Percentiles rank a stretch among this genome's conserved stretches.
Evolutionary conservation across 2,329 filamentous ascomycete species (phyloP).

Genomic region (Aureobasidium melanogenum): DNA sequence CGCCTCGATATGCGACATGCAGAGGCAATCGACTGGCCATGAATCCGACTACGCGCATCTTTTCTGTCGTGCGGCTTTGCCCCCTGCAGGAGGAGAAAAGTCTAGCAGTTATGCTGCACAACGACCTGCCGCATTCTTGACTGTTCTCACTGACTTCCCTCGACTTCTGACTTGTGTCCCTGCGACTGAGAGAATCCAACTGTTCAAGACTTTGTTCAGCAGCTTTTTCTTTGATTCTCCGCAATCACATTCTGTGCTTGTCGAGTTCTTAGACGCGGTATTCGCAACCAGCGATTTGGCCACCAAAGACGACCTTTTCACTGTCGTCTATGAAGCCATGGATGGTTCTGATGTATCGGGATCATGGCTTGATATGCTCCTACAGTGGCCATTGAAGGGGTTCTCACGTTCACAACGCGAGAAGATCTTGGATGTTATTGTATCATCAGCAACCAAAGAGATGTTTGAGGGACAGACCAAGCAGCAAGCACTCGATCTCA

Average conservation of each 20-base stretch:
- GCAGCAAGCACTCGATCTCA: slow-evolving; percentile 3
- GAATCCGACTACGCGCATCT: neutral
- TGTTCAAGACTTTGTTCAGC: neutral
- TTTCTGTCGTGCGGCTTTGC: slow-evolving; percentile 1
- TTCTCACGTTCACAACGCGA: slow-evolving; percentile 13
- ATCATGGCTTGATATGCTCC: neutral
- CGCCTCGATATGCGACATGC: slow-evolving; percentile 11
- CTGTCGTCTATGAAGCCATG: neutral
- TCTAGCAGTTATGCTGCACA: neutral
- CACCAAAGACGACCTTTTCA: slow-evolving; percentile 4
- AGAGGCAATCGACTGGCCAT: neutral
- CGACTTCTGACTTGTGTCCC: neutral
- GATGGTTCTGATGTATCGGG: neutral
- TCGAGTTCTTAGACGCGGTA: slow-evolving; percentile 2
- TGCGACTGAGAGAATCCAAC: neutral
- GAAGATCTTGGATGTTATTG: slow-evolving; percentile 3
- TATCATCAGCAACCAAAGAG: neutral
- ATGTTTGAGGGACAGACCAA: neutral
- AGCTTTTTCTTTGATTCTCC: neutral
- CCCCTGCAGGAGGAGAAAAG: neutral
- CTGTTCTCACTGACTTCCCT: neutral
- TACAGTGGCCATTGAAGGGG: slow-evolving; percentile 7
- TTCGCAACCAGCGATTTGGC: neutral
- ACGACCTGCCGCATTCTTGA: slow-evolving; percentile 2
- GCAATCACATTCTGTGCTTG: neutral